Evolutionary conservation across 2,329 filamentous ascomycete genomes (phyloP).

Genomic region (Dichotomopilus funicola): DNA sequence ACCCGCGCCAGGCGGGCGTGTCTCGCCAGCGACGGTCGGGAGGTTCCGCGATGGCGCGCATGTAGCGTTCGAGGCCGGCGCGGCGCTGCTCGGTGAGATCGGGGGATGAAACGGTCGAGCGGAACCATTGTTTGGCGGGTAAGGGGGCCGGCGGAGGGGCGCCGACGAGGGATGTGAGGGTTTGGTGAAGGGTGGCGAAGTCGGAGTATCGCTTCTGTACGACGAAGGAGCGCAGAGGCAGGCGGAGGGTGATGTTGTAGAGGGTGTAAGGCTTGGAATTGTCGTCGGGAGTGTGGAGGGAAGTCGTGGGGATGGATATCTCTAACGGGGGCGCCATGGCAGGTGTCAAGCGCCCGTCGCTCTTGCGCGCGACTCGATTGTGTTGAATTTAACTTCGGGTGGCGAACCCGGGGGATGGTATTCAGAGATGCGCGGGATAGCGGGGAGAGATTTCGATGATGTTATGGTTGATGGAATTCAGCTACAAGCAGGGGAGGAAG

Average conservation of each 20-base stretch:
- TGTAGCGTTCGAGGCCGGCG: constrained; percentile 60
- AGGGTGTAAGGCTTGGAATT: constrained; percentile 64
- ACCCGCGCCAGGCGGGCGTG: constrained; percentile 64
- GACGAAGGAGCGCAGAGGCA: constrained; percentile 69
- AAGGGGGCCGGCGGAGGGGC: constrained; percentile 59
- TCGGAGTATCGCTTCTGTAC: constrained; percentile 79
- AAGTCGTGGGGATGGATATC: constrained; percentile 62
- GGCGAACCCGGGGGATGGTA: background rate
- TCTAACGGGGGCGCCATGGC: constrained; percentile 53
- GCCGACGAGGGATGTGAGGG: constrained; percentile 54
- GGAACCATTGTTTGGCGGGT: constrained; percentile 71
- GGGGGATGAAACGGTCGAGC: constrained; percentile 61
- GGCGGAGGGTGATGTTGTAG: constrained; percentile 71
- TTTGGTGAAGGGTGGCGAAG: constrained; percentile 60
- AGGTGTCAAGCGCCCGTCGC: constrained; percentile 32
- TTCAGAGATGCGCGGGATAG: background rate
- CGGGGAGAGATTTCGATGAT: background rate
- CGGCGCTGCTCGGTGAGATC: constrained; percentile 67
- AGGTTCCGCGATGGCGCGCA: constrained; percentile 63
- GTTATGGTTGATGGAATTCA: background rate
- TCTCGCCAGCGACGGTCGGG: constrained; percentile 73
- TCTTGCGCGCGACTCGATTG: background rate
- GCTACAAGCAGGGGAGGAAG: background rate
- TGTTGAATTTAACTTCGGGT: background rate
- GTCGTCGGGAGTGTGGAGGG: constrained; percentile 41